phyloP scores from a whole-genome alignment of 2,329 filamentous ascomycete genomes.

The Monosporascus sp. region DNA sequence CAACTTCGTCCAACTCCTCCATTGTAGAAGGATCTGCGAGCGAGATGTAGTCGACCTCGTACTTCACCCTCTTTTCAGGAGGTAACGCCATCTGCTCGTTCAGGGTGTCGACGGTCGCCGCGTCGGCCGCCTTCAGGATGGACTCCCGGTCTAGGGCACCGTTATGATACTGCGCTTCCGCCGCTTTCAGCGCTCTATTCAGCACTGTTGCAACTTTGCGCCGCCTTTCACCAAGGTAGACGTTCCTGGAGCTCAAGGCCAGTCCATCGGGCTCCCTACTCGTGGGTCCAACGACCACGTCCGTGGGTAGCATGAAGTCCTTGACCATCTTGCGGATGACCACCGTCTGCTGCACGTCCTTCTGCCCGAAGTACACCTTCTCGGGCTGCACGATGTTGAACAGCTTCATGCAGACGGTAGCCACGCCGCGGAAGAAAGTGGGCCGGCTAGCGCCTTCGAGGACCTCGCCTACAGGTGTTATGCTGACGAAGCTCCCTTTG shows the following conservation, averaged over 20 bases:
- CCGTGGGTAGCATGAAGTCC: slow-evolving; percentile 76
- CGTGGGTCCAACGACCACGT: slow-evolving; percentile 71
- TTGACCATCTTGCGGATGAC: slow-evolving; percentile 81
- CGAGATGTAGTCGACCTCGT: slow-evolving; percentile 89
- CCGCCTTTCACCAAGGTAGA: slow-evolving; percentile 77
- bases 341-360: slow-evolving; percentile 94
- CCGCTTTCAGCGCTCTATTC: slow-evolving; percentile 61
- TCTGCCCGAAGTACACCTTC: slow-evolving; percentile 89
- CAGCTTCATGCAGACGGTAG: slow-evolving; percentile 92
- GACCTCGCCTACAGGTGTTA: slow-evolving; percentile 76
- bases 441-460: slow-evolving; percentile 83
- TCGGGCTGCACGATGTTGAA: slow-evolving; percentile 80
- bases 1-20: slow-evolving; percentile 69
- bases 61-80: slow-evolving; percentile 59
- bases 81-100: slow-evolving; percentile 58
- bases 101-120: slow-evolving; percentile 50
- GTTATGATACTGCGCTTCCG: slow-evolving; percentile 60
- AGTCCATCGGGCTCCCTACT: slow-evolving; percentile 75
- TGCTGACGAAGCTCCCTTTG: slow-evolving; percentile 82
- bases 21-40: slow-evolving; percentile 81
- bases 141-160: slow-evolving; percentile 51
- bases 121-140: slow-evolving; percentile 68
- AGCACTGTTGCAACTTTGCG: slow-evolving; percentile 70
- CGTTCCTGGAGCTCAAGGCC: slow-evolving; percentile 88
- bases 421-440: slow-evolving; percentile 94